Evolutionary conservation across 106 monocot genomes (phyloP).

Genomic region (Cymbidium sinense): DNA sequence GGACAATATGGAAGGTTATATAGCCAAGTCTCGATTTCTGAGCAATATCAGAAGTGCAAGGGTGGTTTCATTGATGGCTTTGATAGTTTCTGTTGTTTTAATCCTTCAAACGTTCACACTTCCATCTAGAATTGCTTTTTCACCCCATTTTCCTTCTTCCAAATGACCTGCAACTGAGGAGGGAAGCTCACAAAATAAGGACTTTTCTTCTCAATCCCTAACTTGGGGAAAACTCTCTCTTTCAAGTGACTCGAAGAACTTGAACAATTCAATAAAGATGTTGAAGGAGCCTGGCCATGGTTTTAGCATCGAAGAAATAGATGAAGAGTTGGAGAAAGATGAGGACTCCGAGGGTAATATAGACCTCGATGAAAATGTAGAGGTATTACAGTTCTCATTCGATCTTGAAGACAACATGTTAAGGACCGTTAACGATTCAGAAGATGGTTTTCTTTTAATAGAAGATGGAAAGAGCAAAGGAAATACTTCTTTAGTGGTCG

Average conservation of each 20-base stretch:
- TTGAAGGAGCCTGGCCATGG: slow-evolving; percentile 7
- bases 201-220: slow-evolving; percentile 3
- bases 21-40: slow-evolving; percentile 1
- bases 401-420: slow-evolving; percentile 9
- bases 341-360: neutral
- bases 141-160: slow-evolving; percentile 17
- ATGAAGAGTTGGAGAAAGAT: neutral
- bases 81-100: slow-evolving; percentile 20
- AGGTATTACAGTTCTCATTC: neutral
- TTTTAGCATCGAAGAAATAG: neutral
- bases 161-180: neutral
- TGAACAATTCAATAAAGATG: neutral
- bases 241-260: slow-evolving; percentile 25
- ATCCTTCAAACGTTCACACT: slow-evolving; percentile 28
- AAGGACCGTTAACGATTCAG: slow-evolving; percentile 21
- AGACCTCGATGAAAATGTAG: neutral
- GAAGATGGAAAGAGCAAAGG: neutral
- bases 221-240: slow-evolving; percentile 26
- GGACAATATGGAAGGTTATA: slow-evolving; percentile 3
- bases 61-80: slow-evolving; percentile 17
- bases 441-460: neutral
- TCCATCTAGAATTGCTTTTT: slow-evolving; percentile 9
- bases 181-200: neutral
- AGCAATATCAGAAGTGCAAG: slow-evolving; percentile 16
- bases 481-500: neutral